Base-by-base conservation (phyloP, 1,284 basidiomycete genomes). In the Microbotryum lychnidis-dioicae region DNA sequence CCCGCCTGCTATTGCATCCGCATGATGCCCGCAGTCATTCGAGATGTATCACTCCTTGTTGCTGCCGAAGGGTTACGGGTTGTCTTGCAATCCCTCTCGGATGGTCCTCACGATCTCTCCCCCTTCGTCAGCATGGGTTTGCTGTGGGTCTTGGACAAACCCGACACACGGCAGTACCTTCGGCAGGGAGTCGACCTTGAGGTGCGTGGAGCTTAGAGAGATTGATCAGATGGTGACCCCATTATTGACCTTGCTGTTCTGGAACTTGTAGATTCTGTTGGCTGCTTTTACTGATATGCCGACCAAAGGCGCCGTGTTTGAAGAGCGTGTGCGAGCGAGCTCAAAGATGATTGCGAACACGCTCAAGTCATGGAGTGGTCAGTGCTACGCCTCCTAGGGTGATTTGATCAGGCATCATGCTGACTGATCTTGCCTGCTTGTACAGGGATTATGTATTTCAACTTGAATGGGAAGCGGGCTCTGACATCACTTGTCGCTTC, bases 321-420 rank as follows among this genome's bases (percentile, higher is more conserved):
- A 82, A 7, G 89, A 91, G 50, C 54, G 64, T 48, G 86, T 97
- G 77, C 82, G 84, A 69, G 81, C 84, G 23, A 87, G 86, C 67
- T 80, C 87, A 4, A 85, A 83, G 69, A 84, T 94, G 54, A 85
- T 96, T 48, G 83, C 86, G 48, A 80, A 87, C 45, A 86, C 97
- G 79, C 76, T 99, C 54, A 83, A 88, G 52, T 91, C 89, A 12
- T 99, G 94, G 93, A 87, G 89, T 65, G 94, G 93, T 91, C 70
- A 59, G 86, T 77, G n/a, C 6, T 18, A 14, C 31, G 25, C 14
- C 21, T 31, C 57, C 18, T 57, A 6, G 23, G 12, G 9, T 16
- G 20, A 20, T 20, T 4, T 1, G 31, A 27, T n/a, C 7, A 1
- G 8, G 10, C 25, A n/a, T n/a, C 31, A 47, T 27, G 3, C 55